phyloP scores from a whole-genome alignment of 768 basidiomycete genomes.

The Collybia sordida region DNA sequence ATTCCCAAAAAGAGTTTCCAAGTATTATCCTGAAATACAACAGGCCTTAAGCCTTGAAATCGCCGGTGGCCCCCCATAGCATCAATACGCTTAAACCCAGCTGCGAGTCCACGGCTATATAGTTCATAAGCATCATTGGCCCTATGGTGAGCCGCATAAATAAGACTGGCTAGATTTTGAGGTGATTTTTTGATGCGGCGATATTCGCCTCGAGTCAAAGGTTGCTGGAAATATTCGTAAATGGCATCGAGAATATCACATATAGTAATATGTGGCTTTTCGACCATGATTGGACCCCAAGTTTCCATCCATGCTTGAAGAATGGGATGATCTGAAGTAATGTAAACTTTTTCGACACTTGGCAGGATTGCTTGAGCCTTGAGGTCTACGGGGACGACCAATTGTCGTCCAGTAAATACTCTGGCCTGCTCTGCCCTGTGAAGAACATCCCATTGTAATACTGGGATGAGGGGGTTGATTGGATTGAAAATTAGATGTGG shows the following conservation, averaged over 20 bases:
- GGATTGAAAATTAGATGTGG: conserved; percentile 36
- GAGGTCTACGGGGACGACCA: conserved; percentile 27
- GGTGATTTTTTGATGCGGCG: conserved; percentile 20
- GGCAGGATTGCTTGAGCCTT: conserved; percentile 30
- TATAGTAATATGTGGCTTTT: conserved; percentile 36
- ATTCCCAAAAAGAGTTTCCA: conserved; percentile 51
- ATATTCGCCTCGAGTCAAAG: conserved; percentile 35
- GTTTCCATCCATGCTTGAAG: conserved; percentile 40
- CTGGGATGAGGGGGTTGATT: conserved; percentile 31
- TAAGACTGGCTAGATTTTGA: conserved; percentile 22
- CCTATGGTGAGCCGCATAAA: conserved; percentile 29
- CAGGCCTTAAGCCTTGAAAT: conserved; percentile 44
- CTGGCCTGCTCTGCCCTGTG: conserved; percentile 35
- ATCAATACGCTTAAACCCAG: conserved; percentile 50
- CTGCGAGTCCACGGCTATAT: conserved; percentile 32
- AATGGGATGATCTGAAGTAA: conserved; percentile 35
- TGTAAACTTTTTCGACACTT: conserved; percentile 28
- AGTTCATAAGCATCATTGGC: conserved; percentile 38
- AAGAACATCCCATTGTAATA: conserved; percentile 43
- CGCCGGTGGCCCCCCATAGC: conserved; percentile 43
- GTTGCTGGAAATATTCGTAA: conserved; percentile 45
- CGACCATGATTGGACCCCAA: conserved; percentile 52
- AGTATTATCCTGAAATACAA: conserved; percentile 32
- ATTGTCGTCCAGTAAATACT: conserved; percentile 26
- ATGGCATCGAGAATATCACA: conserved; percentile 48